These are phyloP conservation scores for Phoma sp. DNA, from an alignment of 2,329 filamentous ascomycete genomes.

Conservation along the genomic window DNA sequence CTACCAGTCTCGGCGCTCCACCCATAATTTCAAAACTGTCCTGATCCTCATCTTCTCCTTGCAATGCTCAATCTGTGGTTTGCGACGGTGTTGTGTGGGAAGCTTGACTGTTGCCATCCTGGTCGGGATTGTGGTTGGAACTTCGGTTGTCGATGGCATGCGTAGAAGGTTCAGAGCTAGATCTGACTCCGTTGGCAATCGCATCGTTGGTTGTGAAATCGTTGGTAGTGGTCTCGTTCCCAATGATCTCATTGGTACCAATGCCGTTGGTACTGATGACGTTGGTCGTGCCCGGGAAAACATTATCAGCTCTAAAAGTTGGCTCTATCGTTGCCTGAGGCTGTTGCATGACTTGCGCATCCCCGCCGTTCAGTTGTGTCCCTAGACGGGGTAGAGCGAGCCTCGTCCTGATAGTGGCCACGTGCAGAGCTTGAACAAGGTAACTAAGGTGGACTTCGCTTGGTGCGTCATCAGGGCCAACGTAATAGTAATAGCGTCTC, in stretches of 20 bases:
- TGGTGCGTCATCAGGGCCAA: background rate
- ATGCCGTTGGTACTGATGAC: no score
- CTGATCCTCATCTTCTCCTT: background rate
- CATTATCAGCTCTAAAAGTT: no score
- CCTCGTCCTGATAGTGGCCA: background rate
- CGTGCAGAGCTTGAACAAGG: background rate
- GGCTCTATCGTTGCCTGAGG: background rate
- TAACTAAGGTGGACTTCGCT: background rate
- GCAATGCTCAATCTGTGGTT: background rate
- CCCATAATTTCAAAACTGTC: background rate
- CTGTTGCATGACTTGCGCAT: background rate
- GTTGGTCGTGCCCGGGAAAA: no score
- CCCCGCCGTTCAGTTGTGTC: no score
- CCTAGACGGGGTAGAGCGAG: no score
- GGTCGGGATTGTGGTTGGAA: background rate
- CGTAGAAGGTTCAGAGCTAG: background rate
- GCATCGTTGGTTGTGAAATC: background rate
- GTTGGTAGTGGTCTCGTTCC: background rate
- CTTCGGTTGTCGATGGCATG: background rate
- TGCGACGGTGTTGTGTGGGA: background rate
- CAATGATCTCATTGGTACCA: no score
- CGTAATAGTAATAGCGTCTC: background rate
- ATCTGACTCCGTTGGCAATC: background rate
- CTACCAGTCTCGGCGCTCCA: no score
- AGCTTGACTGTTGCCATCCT: background rate